Conservation (phyloP, 306 rosid species). For the Cajanus cajan region DNA sequence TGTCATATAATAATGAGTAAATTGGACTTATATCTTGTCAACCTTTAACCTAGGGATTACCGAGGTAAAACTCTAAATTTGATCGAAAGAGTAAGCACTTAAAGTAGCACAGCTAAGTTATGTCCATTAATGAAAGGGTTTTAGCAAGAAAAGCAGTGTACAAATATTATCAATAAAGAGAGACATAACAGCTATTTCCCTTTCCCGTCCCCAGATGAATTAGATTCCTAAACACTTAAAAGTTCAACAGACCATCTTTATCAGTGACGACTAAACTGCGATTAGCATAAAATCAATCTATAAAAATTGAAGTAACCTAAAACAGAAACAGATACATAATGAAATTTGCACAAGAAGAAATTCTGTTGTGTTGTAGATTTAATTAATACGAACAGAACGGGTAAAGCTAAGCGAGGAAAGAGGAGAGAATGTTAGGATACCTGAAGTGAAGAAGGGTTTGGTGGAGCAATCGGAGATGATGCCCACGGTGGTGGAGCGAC, state of each 20-base stretch:
- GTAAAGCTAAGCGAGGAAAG: not conserved
- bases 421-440: not conserved
- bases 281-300: too few species aligned
- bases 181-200: too few species aligned
- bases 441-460: not conserved
- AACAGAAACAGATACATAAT: not conserved
- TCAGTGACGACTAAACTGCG: too few species aligned
- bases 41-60: too few species aligned
- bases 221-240: not conserved
- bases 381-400: not conserved
- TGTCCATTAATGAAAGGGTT: not conserved
- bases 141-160: not conserved
- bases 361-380: not conserved
- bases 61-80: too few species aligned
- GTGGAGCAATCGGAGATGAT: too few species aligned
- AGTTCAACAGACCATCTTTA: not conserved
- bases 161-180: not conserved
- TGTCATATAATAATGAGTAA: too few species aligned
- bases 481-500: not conserved
- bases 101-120: not conserved
- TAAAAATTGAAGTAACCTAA: too few species aligned
- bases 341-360: not conserved
- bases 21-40: too few species aligned
- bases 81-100: too few species aligned
- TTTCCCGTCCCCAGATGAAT: too few species aligned